Percentiles rank a stretch among this genome's conserved stretches.
phyloP scores from a whole-genome alignment of 495 filamentous ascomycete species.

The Penicillium tannophilum region DNA sequence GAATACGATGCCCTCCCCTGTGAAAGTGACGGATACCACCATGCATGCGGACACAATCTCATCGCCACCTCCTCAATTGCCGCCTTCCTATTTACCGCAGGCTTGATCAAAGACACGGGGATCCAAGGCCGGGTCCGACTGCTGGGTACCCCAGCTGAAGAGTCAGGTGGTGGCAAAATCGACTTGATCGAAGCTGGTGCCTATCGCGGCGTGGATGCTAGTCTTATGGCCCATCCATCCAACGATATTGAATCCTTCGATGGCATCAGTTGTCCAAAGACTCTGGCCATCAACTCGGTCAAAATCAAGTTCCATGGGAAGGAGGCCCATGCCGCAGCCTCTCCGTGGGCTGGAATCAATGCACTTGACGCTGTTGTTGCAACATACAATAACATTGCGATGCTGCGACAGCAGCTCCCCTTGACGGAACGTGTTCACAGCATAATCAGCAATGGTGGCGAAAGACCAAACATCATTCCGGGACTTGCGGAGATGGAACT shows the following conservation, averaged over 20 bases:
- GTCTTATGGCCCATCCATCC: constrained; percentile 16
- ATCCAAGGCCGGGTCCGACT: constrained; percentile 13
- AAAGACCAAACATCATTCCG: constrained; percentile 57
- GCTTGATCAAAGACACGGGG: constrained; percentile 3
- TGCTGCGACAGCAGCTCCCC: constrained; percentile 17
- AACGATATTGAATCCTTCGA: neutral
- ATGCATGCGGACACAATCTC: constrained; percentile 25
- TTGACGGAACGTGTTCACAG: constrained; percentile 16
- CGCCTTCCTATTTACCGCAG: constrained; percentile 10
- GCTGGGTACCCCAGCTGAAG: constrained; percentile 21
- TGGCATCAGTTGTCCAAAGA: neutral
- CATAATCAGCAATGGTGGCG: constrained; percentile 52
- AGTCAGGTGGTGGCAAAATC: constrained; percentile 18
- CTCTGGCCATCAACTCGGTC: constrained; percentile 14
- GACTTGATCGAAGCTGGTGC: constrained; percentile 17
- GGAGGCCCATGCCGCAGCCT: constrained; percentile 14
- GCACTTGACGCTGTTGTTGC: constrained; percentile 18
- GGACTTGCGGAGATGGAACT: constrained; percentile 48
- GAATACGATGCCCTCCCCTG: constrained; percentile 22
- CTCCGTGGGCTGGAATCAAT: constrained; percentile 22
- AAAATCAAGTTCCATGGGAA: constrained; percentile 14
- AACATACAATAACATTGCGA: constrained; percentile 14
- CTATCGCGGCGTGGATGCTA: constrained; percentile 14
- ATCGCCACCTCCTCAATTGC: constrained; percentile 17
- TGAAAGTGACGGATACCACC: constrained; percentile 6